Evolutionary conservation across 108 stramenopile species (phyloP), one percentile per base, ranked within the genome.

Genomic region (Phaeodactylum tricornutum): DNA sequence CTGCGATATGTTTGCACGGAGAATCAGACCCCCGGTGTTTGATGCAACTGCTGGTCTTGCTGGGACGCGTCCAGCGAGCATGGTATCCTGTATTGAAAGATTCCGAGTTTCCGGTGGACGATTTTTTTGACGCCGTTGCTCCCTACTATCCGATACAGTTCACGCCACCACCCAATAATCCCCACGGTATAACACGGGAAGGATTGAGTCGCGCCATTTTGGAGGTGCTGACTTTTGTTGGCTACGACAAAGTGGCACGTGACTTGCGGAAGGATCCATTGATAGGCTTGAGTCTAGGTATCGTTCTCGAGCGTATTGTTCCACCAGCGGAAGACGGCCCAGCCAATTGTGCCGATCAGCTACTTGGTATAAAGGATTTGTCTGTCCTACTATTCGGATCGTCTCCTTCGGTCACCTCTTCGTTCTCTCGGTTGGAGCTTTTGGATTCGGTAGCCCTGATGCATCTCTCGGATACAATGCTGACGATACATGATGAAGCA

Each of bases 11-110:
- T 53, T 50, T 91, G n/a, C 72, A 77, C 28, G 89, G 84, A 6
- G 89, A 91, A 47, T 86, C 89, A 1, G 89, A 91, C 70, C 89
- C 89, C 28, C 79, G 89, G 20, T 91, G 89, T 51, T 50, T 91
- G 4, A 43, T 74, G 58, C 89, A 91, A 46, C 49, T 91, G 14
- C 62, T 91, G 16, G 42, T 58, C 8, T 45, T 91, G 35, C 45
- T 91, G 32, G 55, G 81, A 47, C 35, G 52, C n/a, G 44, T 74
- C 34, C 89, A 84, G 57, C 36, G 14, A 25, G 45, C 37, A n/a
- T 53, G 59, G 4, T 27, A 47, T 14, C 50, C 52, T 28, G 20
- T 56, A 28, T 45, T 8, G 12, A 52, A 43, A 28, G 35, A 52
- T 4, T 26, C 33, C 8, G 15, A 35, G 4, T 88, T 88, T 52